Conservation (phyloP, 108 stramenopile species). For the Skeletonema menzelii region DNA sequence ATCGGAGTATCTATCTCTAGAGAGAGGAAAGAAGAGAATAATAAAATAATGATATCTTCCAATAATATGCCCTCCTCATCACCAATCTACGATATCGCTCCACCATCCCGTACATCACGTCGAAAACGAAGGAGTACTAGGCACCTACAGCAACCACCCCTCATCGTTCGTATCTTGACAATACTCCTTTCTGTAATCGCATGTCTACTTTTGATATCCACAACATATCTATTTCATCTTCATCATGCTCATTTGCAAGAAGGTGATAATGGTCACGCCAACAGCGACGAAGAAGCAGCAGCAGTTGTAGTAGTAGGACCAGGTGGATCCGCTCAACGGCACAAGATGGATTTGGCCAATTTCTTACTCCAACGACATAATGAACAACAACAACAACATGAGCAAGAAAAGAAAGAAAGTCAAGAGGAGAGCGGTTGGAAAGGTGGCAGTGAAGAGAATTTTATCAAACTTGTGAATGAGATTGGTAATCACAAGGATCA, state of each 20-base stretch:
- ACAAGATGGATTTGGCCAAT: slow-evolving; percentile 45
- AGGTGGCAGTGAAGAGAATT: slow-evolving; percentile 35
- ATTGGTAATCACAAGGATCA: not conserved
- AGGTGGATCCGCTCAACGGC: slow-evolving; percentile 21
- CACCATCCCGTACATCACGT: not conserved
- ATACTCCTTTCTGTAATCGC: slow-evolving; percentile 19
- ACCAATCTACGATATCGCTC: not conserved
- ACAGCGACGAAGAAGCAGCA: too few relatives aligned
- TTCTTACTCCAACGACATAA: slow-evolving; percentile 27
- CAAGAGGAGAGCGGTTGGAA: slow-evolving; percentile 24
- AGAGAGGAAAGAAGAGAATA: too few relatives aligned
- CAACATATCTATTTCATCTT: slow-evolving; percentile 36
- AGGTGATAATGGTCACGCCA: slow-evolving; percentile 12
- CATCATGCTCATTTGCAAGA: slow-evolving; percentile 29
- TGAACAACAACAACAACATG: not conserved
- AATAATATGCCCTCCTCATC: not conserved
- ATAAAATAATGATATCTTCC: not conserved
- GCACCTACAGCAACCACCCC: slow-evolving; percentile 3
- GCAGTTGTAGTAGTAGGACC: slow-evolving; percentile 5
- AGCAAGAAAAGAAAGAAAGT: slow-evolving; percentile 16
- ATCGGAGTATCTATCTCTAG: too few relatives aligned
- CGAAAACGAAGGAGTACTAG: not conserved
- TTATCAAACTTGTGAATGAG: slow-evolving; percentile 30
- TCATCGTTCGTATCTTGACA: slow-evolving; percentile 21
- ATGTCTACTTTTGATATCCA: slow-evolving; percentile 15